Percentiles rank a stretch among this genome's conserved stretches.
phyloP scores from a whole-genome alignment of 306 rosid genomes.

The Malus orientalis region DNA sequence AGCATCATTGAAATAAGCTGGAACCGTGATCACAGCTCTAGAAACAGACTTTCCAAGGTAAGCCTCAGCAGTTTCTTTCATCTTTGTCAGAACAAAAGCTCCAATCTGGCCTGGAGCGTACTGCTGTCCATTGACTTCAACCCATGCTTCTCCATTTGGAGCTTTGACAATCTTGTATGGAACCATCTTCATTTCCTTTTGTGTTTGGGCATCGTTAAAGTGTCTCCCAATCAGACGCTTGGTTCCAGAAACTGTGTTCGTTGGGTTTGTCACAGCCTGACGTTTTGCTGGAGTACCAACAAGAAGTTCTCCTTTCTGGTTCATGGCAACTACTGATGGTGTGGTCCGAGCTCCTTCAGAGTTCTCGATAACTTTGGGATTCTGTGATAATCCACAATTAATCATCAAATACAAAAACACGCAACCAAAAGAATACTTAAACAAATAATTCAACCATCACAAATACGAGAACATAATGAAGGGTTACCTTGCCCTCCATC shows the following conservation, averaged over 20 bases:
- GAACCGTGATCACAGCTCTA: conserved; percentile 80
- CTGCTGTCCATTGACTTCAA: conserved; percentile 75
- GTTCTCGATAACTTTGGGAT: conserved; percentile 75
- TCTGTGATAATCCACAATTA: conserved; percentile 20
- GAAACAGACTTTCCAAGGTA: conserved; percentile 76
- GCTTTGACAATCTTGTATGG: conserved; percentile 83
- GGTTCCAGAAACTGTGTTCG: conserved; percentile 73
- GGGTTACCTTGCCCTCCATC: conserved; percentile 76
- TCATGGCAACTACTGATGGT: conserved; percentile 87
- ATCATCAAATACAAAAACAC: not conserved
- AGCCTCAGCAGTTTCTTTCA: conserved; percentile 92
- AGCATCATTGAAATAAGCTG: conserved; percentile 84
- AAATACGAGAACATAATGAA: not conserved
- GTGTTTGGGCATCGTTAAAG: conserved; percentile 78
- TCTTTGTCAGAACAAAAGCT: conserved; percentile 72
- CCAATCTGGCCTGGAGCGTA: conserved; percentile 91
- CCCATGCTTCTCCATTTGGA: conserved; percentile 97
- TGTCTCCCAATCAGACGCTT: conserved; percentile 88
- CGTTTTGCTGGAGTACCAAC: conserved; percentile 92
- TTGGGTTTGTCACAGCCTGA: conserved; percentile 84
- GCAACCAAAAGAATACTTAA: not conserved
- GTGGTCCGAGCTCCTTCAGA: conserved; percentile 86
- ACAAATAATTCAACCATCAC: not conserved
- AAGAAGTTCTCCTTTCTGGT: conserved; percentile 83
- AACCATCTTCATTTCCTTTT: conserved; percentile 95